These are phyloP conservation scores for Aspergillus cavernicola DNA, from an alignment of 495 filamentous ascomycete genomes.

Conservation along the genomic window DNA sequence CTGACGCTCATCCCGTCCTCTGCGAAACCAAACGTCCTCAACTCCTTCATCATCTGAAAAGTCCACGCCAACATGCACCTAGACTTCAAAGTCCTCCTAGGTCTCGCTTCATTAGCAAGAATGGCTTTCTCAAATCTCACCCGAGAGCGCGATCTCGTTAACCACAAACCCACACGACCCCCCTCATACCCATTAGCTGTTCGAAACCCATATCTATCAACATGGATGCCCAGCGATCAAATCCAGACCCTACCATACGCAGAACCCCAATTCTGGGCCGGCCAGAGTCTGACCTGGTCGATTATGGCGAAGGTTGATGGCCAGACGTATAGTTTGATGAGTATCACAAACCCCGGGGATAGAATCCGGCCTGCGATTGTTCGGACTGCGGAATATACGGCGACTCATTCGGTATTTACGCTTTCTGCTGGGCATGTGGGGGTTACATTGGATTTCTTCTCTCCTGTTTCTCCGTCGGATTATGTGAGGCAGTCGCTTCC, in stretches of 20 bases:
- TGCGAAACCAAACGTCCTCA: too few species aligned
- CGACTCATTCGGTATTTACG: slow-evolving; percentile 44
- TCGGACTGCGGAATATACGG: slow-evolving; percentile 39
- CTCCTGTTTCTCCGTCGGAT: slow-evolving; percentile 81
- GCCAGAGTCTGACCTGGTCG: slow-evolving; percentile 44
- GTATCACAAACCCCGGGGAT: slow-evolving; percentile 27
- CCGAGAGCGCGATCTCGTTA: slow-evolving; percentile 13
- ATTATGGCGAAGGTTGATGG: slow-evolving; percentile 47
- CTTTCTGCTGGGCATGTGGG: slow-evolving; percentile 38
- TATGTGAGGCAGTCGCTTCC: slow-evolving; percentile 80
- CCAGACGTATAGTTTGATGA: slow-evolving; percentile 47
- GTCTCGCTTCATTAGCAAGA: slow-evolving; percentile 14
- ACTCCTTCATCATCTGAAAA: too few species aligned
- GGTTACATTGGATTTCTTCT: slow-evolving; percentile 61
- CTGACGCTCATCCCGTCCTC: slow-evolving; percentile 28
- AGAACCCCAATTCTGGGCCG: slow-evolving; percentile 49
- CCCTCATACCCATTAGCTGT: slow-evolving; percentile 50
- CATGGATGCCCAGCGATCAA: slow-evolving; percentile 20
- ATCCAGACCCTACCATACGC: slow-evolving; percentile 34
- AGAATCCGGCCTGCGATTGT: slow-evolving; percentile 36
- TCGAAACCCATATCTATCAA: slow-evolving; percentile 42
- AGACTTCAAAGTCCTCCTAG: slow-evolving; percentile 7
- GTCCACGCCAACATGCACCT: too few species aligned
- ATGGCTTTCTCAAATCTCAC: slow-evolving; percentile 19
- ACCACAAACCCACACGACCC: slow-evolving; percentile 30